phyloP scores from a whole-genome alignment of 2,329 filamentous ascomycete genomes.

The Thelonectria discophora region DNA sequence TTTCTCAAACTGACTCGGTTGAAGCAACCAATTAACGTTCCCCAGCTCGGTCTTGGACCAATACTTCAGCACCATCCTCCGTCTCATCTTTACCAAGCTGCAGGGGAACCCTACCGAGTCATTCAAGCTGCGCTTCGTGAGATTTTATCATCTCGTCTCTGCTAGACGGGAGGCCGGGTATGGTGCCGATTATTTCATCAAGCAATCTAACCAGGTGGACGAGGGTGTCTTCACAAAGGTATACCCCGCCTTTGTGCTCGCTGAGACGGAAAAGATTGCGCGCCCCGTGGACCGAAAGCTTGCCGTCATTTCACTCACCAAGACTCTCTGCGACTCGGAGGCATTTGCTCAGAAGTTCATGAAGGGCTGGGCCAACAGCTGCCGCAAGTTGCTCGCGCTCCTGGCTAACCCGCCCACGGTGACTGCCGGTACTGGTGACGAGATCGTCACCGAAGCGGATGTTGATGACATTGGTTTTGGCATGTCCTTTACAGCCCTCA shows the following conservation, averaged over 20 bases:
- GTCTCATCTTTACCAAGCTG: conserved; percentile 81
- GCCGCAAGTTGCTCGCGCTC: conserved; percentile 86
- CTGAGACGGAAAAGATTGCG: conserved; percentile 86
- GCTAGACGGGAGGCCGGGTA: conserved; percentile 81
- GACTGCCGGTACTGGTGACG: conserved; percentile 70
- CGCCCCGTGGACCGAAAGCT: conserved; percentile 91
- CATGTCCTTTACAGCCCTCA: conserved; percentile 91
- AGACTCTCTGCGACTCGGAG: conserved; percentile 86
- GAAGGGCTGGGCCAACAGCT: conserved; percentile 92
- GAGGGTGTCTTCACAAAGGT: conserved; percentile 81
- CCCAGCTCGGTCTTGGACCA: conserved; percentile 70
- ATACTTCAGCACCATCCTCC: conserved; percentile 83
- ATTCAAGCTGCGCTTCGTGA: conserved; percentile 86
- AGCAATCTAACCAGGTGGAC: conserved; percentile 83
- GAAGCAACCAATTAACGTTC: conserved; percentile 35
- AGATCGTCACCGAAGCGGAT: conserved; percentile 85
- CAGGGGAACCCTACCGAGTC: conserved; percentile 76
- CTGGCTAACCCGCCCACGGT: conserved; percentile 86
- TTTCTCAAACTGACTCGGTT: neutral
- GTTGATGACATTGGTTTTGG: conserved; percentile 96
- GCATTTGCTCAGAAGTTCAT: conserved; percentile 83
- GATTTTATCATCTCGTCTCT: conserved; percentile 93
- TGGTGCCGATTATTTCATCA: conserved; percentile 91
- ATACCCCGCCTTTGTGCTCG: conserved; percentile 87
- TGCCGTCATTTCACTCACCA: conserved; percentile 91